These are phyloP conservation scores for Polytrichum formosum DNA, from an alignment of 225 moss, liverwort and hornwort genomes.

Conservation along the genomic window DNA sequence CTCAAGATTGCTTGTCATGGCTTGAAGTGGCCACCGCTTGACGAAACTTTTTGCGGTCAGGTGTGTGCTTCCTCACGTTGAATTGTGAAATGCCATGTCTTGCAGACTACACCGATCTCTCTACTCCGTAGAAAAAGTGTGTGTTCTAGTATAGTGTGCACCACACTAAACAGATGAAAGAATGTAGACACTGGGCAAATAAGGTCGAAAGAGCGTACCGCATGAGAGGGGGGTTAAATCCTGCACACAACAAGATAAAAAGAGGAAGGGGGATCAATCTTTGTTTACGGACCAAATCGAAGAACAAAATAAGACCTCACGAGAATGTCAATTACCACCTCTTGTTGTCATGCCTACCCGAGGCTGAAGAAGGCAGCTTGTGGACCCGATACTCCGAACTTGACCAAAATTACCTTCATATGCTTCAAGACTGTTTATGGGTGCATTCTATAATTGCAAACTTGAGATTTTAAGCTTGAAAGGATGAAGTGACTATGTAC, in stretches of 20 bases:
- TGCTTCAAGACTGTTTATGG: not conserved
- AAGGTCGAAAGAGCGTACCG: not conserved
- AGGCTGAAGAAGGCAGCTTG: not conserved
- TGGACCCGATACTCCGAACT: no score
- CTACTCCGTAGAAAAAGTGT: no score
- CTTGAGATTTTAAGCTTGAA: not conserved
- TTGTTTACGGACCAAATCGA: not conserved
- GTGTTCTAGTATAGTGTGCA: no score
- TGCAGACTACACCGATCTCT: no score
- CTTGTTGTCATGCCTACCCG: not conserved
- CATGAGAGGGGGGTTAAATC: not conserved
- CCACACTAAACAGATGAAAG: no score
- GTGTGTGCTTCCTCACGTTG: no score
- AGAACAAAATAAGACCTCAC: not conserved
- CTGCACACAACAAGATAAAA: slow-evolving; percentile 1
- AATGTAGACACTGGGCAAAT: not conserved
- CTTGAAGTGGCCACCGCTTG: not conserved
- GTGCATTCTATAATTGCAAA: not conserved
- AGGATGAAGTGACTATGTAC: slow-evolving; percentile 7
- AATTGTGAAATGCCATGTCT: no score
- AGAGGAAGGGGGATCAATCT: not conserved
- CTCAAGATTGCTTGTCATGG: not conserved
- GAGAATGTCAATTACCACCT: not conserved
- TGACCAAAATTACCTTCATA: not conserved
- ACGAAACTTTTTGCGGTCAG: no score